phyloP scores from a whole-genome alignment of 1,139 yeast genomes.

The Suhomyces wounanorum region DNA sequence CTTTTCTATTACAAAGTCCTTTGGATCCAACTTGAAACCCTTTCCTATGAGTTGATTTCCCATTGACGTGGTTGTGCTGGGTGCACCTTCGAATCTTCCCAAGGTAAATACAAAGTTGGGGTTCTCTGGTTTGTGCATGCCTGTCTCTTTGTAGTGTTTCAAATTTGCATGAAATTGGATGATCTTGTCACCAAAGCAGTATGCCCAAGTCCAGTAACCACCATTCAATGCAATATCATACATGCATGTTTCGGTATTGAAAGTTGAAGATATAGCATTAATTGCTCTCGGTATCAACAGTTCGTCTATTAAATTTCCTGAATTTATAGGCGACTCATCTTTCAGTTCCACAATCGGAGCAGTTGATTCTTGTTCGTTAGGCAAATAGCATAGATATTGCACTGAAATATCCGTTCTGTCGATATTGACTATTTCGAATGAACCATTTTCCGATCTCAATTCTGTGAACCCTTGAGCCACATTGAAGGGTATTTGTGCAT shows the following conservation, averaged over 20 bases:
- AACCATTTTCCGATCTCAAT: conserved; percentile 6
- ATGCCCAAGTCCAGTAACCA: conserved; percentile 68
- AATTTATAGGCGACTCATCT: background rate
- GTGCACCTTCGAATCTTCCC: conserved; percentile 42
- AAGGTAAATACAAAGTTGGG: conserved; percentile 47
- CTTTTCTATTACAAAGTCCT: conserved; percentile 27
- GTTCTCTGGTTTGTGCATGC: conserved; percentile 33
- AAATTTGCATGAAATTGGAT: conserved; percentile 58
- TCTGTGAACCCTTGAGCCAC: conserved; percentile 10
- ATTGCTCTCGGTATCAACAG: conserved; percentile 28
- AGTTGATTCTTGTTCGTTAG: conserved; percentile 5
- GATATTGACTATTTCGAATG: conserved; percentile 15
- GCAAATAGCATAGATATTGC: conserved; percentile 18
- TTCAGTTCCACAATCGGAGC: background rate
- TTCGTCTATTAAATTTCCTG: conserved; percentile 11
- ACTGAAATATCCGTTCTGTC: conserved; percentile 1
- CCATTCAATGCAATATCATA: conserved; percentile 36
- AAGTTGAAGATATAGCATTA: conserved; percentile 22
- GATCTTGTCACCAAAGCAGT: conserved; percentile 56
- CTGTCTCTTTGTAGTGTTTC: conserved; percentile 24
- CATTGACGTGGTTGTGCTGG: conserved; percentile 22
- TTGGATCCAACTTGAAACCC: conserved; percentile 11
- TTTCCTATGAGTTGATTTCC: conserved; percentile 25
- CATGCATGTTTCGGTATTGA: conserved; percentile 32
- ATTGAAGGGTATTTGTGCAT: conserved; percentile 14